Evolutionary conservation across 495 filamentous ascomycete species (phyloP).

Genomic region (Bacidia gigantensis): DNA sequence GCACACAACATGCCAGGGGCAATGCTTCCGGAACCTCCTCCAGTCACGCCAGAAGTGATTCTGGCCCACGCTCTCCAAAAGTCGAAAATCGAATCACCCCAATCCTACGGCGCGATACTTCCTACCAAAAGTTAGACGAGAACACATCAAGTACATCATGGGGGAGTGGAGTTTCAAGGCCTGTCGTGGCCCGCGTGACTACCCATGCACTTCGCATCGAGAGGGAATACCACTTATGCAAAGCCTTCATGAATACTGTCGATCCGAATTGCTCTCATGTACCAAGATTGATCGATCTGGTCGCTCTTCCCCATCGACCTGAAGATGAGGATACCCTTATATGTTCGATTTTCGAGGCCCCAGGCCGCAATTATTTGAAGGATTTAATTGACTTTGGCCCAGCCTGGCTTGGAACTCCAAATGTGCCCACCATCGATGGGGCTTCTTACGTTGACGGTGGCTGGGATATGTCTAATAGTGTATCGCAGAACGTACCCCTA

Average conservation of each 20-base stretch:
- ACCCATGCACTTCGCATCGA: conserved; percentile 68
- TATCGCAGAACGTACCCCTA: conserved; percentile 47
- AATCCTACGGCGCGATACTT: background rate
- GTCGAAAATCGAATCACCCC: conserved; percentile 18
- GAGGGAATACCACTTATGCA: conserved; percentile 67
- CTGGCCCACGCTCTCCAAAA: conserved; percentile 34
- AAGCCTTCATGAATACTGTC: conserved; percentile 50
- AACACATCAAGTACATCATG: conserved; percentile 27
- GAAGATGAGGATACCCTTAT: conserved; percentile 51
- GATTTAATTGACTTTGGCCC: conserved; percentile 63
- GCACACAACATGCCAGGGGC: conserved; percentile 30
- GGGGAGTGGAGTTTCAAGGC: conserved; percentile 30
- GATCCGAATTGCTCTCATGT: conserved; percentile 66
- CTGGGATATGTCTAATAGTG: conserved; percentile 17
- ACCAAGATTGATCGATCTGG: conserved; percentile 57
- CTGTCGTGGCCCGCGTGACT: conserved; percentile 65
- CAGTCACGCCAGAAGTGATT: conserved; percentile 28
- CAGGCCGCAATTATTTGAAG: conserved; percentile 57
- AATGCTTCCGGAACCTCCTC: conserved; percentile 32
- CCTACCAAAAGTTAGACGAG: conserved; percentile 31
- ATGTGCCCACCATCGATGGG: conserved; percentile 29
- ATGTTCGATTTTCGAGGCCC: conserved; percentile 66
- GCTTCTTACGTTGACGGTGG: conserved; percentile 26
- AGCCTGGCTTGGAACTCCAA: conserved; percentile 47
- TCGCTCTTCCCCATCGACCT: conserved; percentile 47